These are phyloP conservation scores for Mentha longifolia DNA, from an alignment of 257 asterid species.

Conservation along the genomic window DNA sequence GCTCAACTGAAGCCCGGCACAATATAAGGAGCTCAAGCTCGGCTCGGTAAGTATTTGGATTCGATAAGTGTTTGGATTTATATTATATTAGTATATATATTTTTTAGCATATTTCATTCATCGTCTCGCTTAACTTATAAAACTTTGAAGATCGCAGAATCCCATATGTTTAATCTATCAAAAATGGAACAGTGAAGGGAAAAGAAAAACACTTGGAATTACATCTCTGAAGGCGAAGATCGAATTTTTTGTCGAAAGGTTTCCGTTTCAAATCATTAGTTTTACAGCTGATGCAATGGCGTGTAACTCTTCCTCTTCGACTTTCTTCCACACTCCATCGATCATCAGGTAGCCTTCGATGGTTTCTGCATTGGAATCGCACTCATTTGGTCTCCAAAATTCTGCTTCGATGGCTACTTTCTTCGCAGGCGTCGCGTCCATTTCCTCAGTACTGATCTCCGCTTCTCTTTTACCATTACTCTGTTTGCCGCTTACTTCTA, in stretches of 20 bases:
- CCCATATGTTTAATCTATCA: no score
- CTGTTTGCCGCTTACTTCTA: conserved; percentile 32
- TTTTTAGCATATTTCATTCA: no score
- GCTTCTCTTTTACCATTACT: conserved; percentile 58
- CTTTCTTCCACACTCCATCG: conserved; percentile 70
- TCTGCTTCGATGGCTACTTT: conserved; percentile 38
- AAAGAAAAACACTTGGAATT: background rate
- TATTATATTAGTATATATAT: no score
- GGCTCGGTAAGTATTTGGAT: no score
- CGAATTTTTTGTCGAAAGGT: background rate
- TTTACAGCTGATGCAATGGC: conserved; percentile 64
- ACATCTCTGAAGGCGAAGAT: background rate
- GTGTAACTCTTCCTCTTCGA: conserved; percentile 50
- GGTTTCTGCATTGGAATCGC: conserved; percentile 33
- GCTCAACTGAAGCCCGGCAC: no score
- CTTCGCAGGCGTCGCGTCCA: conserved; percentile 35
- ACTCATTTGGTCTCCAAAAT: conserved; percentile 24
- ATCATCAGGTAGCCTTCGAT: conserved; percentile 62
- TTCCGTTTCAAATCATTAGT: conserved; percentile 38
- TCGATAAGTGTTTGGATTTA: no score
- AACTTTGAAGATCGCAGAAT: no score
- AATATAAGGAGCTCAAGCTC: no score
- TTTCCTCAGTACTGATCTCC: conserved; percentile 37
- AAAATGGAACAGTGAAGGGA: no score
- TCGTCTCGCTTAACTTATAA: no score